A percentile compares a stretch with the other conserved stretches of the same genome.
These are phyloP conservation scores for Serendipita sp. DNA, from an alignment of 768 basidiomycete species.

Conservation along the genomic window DNA sequence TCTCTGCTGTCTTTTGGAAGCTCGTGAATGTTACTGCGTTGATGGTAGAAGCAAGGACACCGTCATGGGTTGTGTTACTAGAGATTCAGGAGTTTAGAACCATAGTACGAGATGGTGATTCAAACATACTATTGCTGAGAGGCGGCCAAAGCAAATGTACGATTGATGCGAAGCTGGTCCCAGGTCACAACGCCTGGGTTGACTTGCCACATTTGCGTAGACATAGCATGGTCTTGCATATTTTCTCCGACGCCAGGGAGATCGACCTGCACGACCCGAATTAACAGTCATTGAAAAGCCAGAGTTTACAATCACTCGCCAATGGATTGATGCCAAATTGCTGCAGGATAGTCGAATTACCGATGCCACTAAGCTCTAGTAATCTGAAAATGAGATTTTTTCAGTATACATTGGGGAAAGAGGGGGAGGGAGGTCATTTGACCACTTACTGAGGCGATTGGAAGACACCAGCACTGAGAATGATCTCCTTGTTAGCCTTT, in stretches of 20 bases:
- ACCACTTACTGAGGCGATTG: background rate
- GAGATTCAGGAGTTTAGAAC: background rate
- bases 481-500: slow-evolving; percentile 32
- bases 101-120: background rate
- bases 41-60: background rate
- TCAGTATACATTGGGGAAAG: background rate
- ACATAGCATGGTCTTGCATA: slow-evolving; percentile 26
- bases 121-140: background rate
- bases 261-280: slow-evolving; percentile 27
- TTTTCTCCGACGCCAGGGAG: slow-evolving; percentile 67
- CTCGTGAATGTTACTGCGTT: background rate
- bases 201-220: slow-evolving; percentile 1
- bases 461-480: slow-evolving; percentile 26
- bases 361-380: slow-evolving; percentile 54
- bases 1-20: background rate
- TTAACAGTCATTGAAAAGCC: background rate
- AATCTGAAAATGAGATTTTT: slow-evolving; percentile 13
- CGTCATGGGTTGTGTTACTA: slow-evolving; percentile 2
- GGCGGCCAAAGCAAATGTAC: background rate
- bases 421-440: background rate
- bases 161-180: slow-evolving; percentile 4
- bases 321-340: slow-evolving; percentile 26
- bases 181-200: background rate
- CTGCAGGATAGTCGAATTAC: slow-evolving; percentile 31
- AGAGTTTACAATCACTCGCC: background rate